Conservation (phyloP, 1,284 basidiomycete genomes). For the Tilletia setariae region DNA sequence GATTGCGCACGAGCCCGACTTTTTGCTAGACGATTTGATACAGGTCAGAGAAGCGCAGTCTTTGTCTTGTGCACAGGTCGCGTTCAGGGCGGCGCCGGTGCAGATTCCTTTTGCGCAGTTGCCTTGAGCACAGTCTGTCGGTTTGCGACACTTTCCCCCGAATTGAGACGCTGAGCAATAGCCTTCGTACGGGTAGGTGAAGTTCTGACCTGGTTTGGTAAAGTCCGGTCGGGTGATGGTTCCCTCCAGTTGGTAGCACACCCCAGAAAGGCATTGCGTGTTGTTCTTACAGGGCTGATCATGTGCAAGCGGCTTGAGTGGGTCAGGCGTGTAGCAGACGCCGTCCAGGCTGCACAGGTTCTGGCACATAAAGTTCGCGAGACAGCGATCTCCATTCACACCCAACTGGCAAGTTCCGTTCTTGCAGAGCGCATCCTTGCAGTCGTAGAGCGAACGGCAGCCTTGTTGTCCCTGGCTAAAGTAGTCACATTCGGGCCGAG, state of each 20-base stretch:
- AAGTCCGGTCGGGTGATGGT: too few relatives aligned
- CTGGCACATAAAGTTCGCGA: neutral
- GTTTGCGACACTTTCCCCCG: too few relatives aligned
- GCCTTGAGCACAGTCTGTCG: too few relatives aligned
- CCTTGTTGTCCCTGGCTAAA: constrained; percentile 25
- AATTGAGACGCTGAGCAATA: too few relatives aligned
- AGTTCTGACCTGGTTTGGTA: too few relatives aligned
- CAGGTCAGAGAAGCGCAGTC: neutral
- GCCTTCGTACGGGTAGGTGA: too few relatives aligned
- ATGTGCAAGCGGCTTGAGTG: neutral
- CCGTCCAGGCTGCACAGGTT: neutral
- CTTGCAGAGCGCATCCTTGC: constrained; percentile 24
- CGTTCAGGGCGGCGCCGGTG: too few relatives aligned
- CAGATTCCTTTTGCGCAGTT: too few relatives aligned
- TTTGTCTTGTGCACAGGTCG: too few relatives aligned
- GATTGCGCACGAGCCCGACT: neutral
- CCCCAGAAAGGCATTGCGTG: neutral
- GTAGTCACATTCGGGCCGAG: constrained; percentile 22
- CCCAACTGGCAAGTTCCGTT: constrained; percentile 24
- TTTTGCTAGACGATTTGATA: too few relatives aligned
- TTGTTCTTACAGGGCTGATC: neutral
- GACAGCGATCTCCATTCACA: neutral
- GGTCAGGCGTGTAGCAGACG: neutral
- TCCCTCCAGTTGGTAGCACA: too few relatives aligned
- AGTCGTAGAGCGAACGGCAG: constrained; percentile 25